Evolutionary conservation across 1,284 basidiomycete genomes (phyloP).

Genomic region (Melampsora occidentalis): DNA sequence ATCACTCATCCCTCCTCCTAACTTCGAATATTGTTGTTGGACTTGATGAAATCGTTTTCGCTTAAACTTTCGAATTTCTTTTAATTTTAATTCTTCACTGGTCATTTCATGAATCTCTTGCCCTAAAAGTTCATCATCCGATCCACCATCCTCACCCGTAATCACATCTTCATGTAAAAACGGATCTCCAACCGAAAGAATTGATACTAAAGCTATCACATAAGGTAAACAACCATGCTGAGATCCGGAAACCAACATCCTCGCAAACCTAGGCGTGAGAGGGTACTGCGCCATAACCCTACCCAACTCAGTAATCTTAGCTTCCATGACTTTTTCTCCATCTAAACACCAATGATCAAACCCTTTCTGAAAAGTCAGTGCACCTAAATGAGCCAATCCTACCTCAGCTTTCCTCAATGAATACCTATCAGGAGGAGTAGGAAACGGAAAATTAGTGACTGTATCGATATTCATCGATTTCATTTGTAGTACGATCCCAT

Average conservation of each 20-base stretch:
- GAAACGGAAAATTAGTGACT: constrained; percentile 96
- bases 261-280: constrained; percentile 83
- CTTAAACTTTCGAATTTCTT: constrained; percentile 62
- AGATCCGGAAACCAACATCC: constrained; percentile 88
- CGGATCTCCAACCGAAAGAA: constrained; percentile 90
- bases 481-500: constrained; percentile 96
- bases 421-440: constrained; percentile 84
- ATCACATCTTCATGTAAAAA: constrained; percentile 81
- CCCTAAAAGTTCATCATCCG: constrained; percentile 58
- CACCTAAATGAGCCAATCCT: constrained; percentile 76
- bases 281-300: constrained; percentile 90
- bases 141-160: constrained; percentile 63
- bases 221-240: constrained; percentile 91
- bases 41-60: constrained; percentile 45
- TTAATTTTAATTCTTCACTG: constrained; percentile 70
- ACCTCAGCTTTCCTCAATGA: constrained; percentile 78
- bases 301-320: constrained; percentile 80
- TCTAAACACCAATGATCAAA: constrained; percentile 10
- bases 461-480: constrained; percentile 98
- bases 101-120: constrained; percentile 53
- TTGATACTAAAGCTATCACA: constrained; percentile 85
- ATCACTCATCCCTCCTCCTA: constrained; percentile 84
- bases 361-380: constrained; percentile 54
- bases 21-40: constrained; percentile 67
- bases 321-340: constrained; percentile 59